Evolutionary conservation across 192 early-diverging fungal genomes (phyloP).

Genomic region (Coemansia sp.): DNA sequence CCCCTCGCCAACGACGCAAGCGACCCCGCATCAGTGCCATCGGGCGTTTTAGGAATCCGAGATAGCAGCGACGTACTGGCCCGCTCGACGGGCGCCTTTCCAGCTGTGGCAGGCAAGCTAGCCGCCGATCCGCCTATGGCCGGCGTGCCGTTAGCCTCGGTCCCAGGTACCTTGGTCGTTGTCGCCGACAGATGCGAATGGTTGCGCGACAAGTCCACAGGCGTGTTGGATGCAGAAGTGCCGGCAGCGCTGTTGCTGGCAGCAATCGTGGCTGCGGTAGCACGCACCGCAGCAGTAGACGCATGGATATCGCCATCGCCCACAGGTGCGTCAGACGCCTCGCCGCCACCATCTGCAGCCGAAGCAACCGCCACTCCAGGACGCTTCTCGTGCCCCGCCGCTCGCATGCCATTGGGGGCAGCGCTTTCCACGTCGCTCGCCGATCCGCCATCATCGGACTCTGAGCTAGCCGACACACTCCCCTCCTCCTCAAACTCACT

Average conservation of each 20-base stretch:
- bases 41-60: conserved; percentile 33
- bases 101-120: neutral
- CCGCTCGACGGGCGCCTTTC: neutral
- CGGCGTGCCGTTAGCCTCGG: conserved; percentile 13
- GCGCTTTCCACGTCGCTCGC: conserved; percentile 26
- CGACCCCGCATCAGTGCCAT: conserved; percentile 26
- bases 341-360: neutral
- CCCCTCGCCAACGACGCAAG: conserved; percentile 2
- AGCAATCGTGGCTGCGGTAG: neutral
- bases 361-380: neutral
- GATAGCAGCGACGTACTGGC: conserved; percentile 23
- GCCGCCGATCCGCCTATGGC: neutral
- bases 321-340: neutral
- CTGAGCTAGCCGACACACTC: neutral
- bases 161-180: conserved; percentile 14
- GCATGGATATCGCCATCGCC: conserved; percentile 1
- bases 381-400: neutral
- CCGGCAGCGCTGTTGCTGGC: neutral
- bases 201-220: conserved; percentile 1
- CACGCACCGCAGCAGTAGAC: neutral
- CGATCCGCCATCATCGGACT: conserved; percentile 4
- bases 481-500: conserved; percentile 4
- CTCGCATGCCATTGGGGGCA: neutral
- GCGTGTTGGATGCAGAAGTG: conserved; percentile 2
- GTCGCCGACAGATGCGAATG: conserved; percentile 1